These are phyloP conservation scores for Biancaea sappan DNA, from an alignment of 306 rosid genomes.

Conservation along the genomic window DNA sequence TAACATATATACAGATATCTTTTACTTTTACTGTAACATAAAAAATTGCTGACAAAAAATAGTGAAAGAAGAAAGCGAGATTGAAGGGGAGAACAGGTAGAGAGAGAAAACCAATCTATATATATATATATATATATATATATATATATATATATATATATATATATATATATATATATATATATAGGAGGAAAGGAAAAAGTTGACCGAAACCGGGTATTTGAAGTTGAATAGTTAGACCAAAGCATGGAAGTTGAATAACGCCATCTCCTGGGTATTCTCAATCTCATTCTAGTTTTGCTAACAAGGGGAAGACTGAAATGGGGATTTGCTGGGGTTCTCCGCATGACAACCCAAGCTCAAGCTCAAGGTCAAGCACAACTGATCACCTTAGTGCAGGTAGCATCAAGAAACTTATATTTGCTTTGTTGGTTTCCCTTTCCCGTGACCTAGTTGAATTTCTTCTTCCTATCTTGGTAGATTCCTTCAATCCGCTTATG, in stretches of 20 bases:
- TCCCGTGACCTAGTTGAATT: background rate
- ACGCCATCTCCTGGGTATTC: background rate
- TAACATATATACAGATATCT: background rate
- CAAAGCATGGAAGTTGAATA: background rate
- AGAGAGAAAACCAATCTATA: too few relatives aligned
- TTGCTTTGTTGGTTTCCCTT: background rate
- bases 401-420: constrained; percentile 1
- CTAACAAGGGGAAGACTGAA: constrained; percentile 3
- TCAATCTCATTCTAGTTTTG: background rate
- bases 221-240: background rate
- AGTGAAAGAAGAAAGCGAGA: background rate
- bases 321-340: constrained; percentile 95
- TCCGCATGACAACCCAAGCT: constrained; percentile 31
- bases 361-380: constrained; percentile 40
- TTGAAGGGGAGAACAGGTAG: background rate
- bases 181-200: too few relatives aligned
- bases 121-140: too few relatives aligned
- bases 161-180: too few relatives aligned
- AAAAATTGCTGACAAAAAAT: background rate
- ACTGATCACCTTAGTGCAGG: constrained; percentile 61
- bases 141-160: too few relatives aligned
- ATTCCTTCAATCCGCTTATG: background rate
- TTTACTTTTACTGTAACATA: background rate
- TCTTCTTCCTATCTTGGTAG: background rate
- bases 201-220: background rate